Conservation (phyloP, 805 yeast species). For the Vanderwaltozyma polyspora region DNA sequence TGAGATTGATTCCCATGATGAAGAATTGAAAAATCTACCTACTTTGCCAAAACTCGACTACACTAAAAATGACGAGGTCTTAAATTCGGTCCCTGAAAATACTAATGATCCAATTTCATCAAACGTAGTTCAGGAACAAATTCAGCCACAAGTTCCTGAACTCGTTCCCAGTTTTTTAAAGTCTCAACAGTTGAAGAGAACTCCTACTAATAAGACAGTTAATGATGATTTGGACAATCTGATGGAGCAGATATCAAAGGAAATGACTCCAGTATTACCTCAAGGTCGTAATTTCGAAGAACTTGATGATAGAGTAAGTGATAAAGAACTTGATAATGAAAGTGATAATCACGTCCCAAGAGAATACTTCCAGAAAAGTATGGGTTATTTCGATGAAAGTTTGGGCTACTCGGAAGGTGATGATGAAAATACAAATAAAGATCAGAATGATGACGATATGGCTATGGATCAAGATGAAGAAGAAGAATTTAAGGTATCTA, state of each 20-base stretch:
- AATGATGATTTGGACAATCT: slow-evolving; percentile 23
- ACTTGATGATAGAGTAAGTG: neutral
- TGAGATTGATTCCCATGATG: slow-evolving; percentile 4
- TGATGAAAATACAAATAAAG: neutral
- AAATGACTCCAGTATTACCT: slow-evolving; percentile 18
- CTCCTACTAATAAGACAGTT: slow-evolving; percentile 8
- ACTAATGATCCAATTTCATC: neutral
- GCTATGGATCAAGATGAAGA: neutral
- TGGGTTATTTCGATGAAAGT: neutral
- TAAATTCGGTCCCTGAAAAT: no score
- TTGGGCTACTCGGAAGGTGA: neutral
- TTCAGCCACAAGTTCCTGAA: neutral
- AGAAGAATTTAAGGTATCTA: neutral
- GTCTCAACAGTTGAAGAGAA: neutral
- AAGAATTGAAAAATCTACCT: slow-evolving; percentile 10
- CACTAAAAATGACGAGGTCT: slow-evolving; percentile 2
- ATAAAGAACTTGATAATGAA: neutral
- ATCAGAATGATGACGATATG: slow-evolving; percentile 5
- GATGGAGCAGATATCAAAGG: slow-evolving; percentile 24
- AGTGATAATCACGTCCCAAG: slow-evolving; percentile 3
- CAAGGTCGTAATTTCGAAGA: slow-evolving; percentile 5
- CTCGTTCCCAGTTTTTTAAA: neutral
- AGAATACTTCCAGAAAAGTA: slow-evolving; percentile 1
- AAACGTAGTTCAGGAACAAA: neutral
- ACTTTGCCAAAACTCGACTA: slow-evolving; percentile 20